A percentile compares a stretch with the other conserved stretches of the same genome.
These are phyloP conservation scores for Saturnispora sanitii DNA, from an alignment of 805 yeast species.

Conservation along the genomic window DNA sequence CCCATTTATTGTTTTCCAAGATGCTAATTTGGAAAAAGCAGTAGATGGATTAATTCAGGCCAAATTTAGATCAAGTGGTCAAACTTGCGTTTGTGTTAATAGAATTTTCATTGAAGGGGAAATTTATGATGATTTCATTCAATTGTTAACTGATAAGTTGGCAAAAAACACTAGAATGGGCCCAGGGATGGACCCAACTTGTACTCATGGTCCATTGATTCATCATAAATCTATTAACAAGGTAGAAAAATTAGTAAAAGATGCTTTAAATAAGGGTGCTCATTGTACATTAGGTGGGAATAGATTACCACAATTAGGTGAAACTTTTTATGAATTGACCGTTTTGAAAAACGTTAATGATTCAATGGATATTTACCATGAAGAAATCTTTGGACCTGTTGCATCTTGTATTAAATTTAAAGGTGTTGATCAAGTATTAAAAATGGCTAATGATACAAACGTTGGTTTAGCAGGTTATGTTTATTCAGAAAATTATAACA, in stretches of 20 bases:
- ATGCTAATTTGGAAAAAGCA: slow-evolving; percentile 55
- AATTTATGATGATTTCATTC: slow-evolving; percentile 49
- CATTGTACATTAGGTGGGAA: slow-evolving; percentile 49
- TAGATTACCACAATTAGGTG: slow-evolving; percentile 48
- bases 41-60: slow-evolving; percentile 49
- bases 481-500: slow-evolving; percentile 44
- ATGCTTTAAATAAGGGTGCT: slow-evolving; percentile 58
- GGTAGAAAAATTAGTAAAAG: slow-evolving; percentile 48
- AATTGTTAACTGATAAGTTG: slow-evolving; percentile 35
- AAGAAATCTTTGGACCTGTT: slow-evolving; percentile 75
- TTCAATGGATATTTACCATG: slow-evolving; percentile 46
- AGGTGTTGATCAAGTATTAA: slow-evolving; percentile 54
- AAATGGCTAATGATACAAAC: slow-evolving; percentile 52
- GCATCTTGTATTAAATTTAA: slow-evolving; percentile 59
- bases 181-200: slow-evolving; percentile 44
- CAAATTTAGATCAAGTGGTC: slow-evolving; percentile 69
- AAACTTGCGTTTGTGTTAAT: slow-evolving; percentile 73
- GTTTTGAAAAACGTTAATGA: slow-evolving; percentile 45
- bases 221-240: slow-evolving; percentile 48
- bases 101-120: slow-evolving; percentile 53
- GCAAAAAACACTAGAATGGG: slow-evolving; percentile 43
- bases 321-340: slow-evolving; percentile 56
- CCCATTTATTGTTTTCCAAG: slow-evolving; percentile 65
- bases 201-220: slow-evolving; percentile 69
- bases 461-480: slow-evolving; percentile 77